Evolutionary conservation across 208 protist genomes (phyloP), one percentile per base, ranked within the genome.

Genomic region (Wallacemonas sp.): DNA sequence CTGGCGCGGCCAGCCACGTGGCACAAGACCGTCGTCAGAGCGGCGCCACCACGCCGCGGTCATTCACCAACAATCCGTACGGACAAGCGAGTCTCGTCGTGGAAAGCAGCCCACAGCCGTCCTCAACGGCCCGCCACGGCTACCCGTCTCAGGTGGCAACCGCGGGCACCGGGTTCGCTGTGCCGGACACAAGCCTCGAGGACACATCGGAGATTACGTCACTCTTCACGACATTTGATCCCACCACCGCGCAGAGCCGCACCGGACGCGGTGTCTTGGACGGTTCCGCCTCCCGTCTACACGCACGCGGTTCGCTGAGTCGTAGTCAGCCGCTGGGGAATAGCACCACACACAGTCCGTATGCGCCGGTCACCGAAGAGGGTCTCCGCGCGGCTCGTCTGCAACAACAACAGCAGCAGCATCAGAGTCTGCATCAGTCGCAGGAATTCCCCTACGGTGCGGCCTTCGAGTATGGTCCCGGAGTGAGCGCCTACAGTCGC

Each of bases 141-240:
- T 26, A 55, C 15, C 6, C 15, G 22, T 10, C 10, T 10, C 26
- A 24, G 30, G 8, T 21, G 10, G 15, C 41, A 12, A 19, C 10
- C 15, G 19, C 19, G 10, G 41, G 41, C 9, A 26, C 41, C 15
- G 15, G 6, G 15, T 0, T 9, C 41, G 17, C 41, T 12, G 30
- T 57, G 12, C 9, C 33, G 8, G 50, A 57, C 0, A 50, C 27
- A 53, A 76, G 78, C 53, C 76, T 71, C 32, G 63, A 73, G 15
- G 68, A 79, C 54, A 63, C 36, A n/a, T 70, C 77, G 3, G 55
- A 83, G 48, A 83, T 86, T 21, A 58, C 71, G 8, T 83, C 80
- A 6, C 80, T 86, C 38, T 86, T 86, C 39, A 79, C 76, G 24
- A 82, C 76, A 12, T 82, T 86, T 59, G 76, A 71, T 21, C 42